Percentiles rank a stretch among this genome's conserved stretches.
Conservation (phyloP, 140 eudicot species). For the Erigeron philadelphicus region DNA sequence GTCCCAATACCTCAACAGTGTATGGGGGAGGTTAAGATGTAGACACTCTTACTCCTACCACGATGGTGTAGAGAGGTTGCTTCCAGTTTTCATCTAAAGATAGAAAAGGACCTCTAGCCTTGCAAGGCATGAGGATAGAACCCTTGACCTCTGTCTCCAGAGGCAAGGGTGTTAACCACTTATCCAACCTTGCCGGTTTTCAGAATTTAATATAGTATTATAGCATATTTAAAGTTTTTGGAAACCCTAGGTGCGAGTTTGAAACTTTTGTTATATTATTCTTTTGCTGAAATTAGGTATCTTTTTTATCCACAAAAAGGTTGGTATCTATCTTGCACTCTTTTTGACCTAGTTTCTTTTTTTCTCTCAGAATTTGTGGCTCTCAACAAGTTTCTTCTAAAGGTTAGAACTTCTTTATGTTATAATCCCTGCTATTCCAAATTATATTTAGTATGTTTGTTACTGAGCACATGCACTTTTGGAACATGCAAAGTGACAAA, state of each 20-base stretch:
- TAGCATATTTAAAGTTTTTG: background rate
- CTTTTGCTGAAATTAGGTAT: slow-evolving; percentile 18
- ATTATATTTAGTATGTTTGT: background rate
- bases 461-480: background rate
- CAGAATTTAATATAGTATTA: background rate
- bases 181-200: background rate
- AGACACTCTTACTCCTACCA: too few relatives aligned
- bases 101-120: too few relatives aligned
- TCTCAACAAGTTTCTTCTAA: slow-evolving; percentile 73
- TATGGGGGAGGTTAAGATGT: too few relatives aligned
- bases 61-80: too few relatives aligned
- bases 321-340: slow-evolving; percentile 20
- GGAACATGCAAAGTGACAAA: background rate
- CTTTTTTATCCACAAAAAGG: too few relatives aligned
- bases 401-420: slow-evolving; percentile 53
- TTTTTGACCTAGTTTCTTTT: slow-evolving; percentile 19
- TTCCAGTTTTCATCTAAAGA: too few relatives aligned
- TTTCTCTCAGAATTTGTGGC: slow-evolving; percentile 66
- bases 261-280: slow-evolving; percentile 5
- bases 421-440: background rate
- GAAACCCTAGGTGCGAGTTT: background rate
- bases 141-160: too few relatives aligned
- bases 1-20: too few relatives aligned
- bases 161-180: too few relatives aligned
- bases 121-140: too few relatives aligned